Evolutionary conservation across 805 yeast species (phyloP).

Genomic region (Yarrowia sp.): DNA sequence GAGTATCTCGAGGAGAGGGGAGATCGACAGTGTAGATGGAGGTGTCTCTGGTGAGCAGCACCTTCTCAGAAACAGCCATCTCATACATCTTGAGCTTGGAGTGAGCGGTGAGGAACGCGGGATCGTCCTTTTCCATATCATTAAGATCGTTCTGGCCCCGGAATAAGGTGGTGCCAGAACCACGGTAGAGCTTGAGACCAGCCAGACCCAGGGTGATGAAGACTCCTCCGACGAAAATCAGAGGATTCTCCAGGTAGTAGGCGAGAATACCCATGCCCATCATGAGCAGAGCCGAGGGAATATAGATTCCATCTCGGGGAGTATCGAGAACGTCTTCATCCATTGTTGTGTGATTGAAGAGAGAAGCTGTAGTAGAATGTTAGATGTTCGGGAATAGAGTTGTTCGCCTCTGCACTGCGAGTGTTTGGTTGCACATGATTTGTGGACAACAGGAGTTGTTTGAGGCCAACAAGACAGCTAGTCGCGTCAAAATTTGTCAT

Average conservation of each 20-base stretch:
- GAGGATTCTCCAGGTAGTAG: constrained; percentile 1
- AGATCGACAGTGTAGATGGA: constrained; percentile 21
- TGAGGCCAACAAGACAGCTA: too few relatives aligned
- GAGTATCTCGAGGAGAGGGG: neutral
- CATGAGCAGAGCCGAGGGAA: constrained; percentile 23
- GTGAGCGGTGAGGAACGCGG: neutral
- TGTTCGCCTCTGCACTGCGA: neutral
- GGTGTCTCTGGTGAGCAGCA: constrained; percentile 4
- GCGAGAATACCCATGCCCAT: constrained; percentile 17
- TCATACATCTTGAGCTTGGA: constrained; percentile 7
- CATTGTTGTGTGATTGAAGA: neutral
- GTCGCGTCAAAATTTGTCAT: neutral
- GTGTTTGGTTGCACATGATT: neutral
- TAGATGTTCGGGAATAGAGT: neutral
- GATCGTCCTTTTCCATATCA: constrained; percentile 8
- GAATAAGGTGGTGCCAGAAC: constrained; percentile 10
- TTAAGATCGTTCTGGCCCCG: constrained; percentile 23
- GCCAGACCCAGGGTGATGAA: constrained; percentile 19
- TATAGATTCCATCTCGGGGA: constrained; percentile 19
- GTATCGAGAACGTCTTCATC: constrained; percentile 17
- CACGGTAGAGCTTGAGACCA: constrained; percentile 8
- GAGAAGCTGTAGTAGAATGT: neutral
- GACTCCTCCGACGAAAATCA: constrained; percentile 12
- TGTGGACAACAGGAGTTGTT: neutral
- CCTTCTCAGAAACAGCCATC: constrained; percentile 11